Base-by-base conservation (phyloP, 2,329 filamentous ascomycete genomes). In the Aspergillus viridinutans region DNA sequence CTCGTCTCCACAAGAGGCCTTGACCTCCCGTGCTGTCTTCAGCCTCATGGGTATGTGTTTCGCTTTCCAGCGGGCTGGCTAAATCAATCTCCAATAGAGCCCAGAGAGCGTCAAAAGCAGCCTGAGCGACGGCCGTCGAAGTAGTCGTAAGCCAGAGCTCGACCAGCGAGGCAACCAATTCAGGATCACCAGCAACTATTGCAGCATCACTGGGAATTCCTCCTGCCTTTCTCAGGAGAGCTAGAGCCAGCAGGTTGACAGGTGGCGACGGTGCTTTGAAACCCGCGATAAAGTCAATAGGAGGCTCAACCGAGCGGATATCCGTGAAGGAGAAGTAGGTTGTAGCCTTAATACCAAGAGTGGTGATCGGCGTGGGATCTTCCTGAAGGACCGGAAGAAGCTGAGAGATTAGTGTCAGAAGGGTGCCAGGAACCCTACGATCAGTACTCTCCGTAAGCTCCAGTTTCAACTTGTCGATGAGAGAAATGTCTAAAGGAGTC, bases 1-100 rank as follows among this genome's bases (percentile, higher is more conserved):
- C 62, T 20, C 85, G 80, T 65, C 83, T 81, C 85, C 84, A 87
- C 65, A 88, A 75, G 1, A 85, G 71, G 0, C 80, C 81, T 60
- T 82, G 80, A 3, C 80, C 79, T 64, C 58, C 62, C 52, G 64
- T 64, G 7, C 56, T 53, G 12, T 67, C 65, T 38, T 66, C 63
- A 8, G 55, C 49, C 2, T 57, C 58, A 48, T 61, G 56, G 4
- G 62, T 58, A 47, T 63, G 52, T 57, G 64, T 66, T 17, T 60
- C 63, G 52, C 65, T 67, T 57, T 73, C 66, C 52, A 66, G 61
- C 21, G 64, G 65, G 55, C 63, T 74, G 25, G 69, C 66, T 47
- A 77, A 70, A 53, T 84, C 81, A 4, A 83, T 73, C 52, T 78
- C 76, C 35, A 87, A 67, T 1, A 87, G 71, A 7, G 77, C 75